phyloP scores from a whole-genome alignment of 2,329 filamentous ascomycete genomes.

The Clonostachys solani region DNA sequence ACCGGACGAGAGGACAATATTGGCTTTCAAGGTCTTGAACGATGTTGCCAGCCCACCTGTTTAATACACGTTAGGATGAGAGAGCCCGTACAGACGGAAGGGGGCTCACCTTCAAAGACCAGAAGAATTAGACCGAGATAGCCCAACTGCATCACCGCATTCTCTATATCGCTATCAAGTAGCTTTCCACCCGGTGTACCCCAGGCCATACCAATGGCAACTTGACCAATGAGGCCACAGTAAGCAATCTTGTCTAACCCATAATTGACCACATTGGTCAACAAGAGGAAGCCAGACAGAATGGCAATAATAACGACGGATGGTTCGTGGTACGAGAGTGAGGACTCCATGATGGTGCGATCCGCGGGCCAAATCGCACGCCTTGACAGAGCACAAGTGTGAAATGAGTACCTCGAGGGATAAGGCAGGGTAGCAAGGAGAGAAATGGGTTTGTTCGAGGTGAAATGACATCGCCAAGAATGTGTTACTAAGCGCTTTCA shows the following conservation, averaged over 20 bases:
- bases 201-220: constrained; percentile 67
- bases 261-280: constrained; percentile 55
- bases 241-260: constrained; percentile 57
- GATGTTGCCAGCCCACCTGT: constrained; percentile 47
- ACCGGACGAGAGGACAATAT: constrained; percentile 51
- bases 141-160: constrained; percentile 58
- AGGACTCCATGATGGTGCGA: constrained; percentile 7
- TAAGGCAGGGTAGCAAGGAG: too few species aligned
- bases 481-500: too few species aligned
- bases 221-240: constrained; percentile 69
- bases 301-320: constrained; percentile 54
- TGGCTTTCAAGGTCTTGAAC: constrained; percentile 43
- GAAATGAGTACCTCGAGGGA: too few species aligned
- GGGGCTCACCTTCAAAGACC: constrained; percentile 58
- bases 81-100: neutral
- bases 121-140: constrained; percentile 71
- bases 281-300: constrained; percentile 56
- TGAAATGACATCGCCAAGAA: too few species aligned
- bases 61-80: neutral
- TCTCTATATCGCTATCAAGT: constrained; percentile 47
- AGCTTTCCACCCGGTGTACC: constrained; percentile 61
- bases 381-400: too few species aligned
- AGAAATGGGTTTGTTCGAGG: too few species aligned
- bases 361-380: too few species aligned
- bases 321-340: constrained; percentile 59